phyloP scores from a whole-genome alignment of 2,329 filamentous ascomycete genomes.

The Thelonectria blattea region DNA sequence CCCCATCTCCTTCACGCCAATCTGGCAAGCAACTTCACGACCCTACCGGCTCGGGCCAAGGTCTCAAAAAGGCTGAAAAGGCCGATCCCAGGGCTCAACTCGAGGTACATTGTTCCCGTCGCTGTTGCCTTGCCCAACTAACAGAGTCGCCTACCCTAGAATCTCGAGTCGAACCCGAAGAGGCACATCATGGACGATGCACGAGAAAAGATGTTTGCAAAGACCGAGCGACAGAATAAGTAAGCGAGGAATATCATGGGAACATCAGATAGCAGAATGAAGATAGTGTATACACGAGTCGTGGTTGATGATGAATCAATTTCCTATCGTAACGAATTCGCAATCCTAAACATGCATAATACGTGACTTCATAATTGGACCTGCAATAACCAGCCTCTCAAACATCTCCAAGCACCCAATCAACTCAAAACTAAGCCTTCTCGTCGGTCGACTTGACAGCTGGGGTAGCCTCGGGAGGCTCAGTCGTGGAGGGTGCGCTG shows the following conservation, averaged over 20 bases:
- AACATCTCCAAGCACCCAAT: not conserved
- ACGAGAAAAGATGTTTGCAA: conserved; percentile 65
- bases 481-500: conserved; percentile 17
- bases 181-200: conserved; percentile 65
- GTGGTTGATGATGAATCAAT: conserved; percentile 22
- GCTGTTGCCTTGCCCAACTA: not conserved
- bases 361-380: conserved; percentile 31
- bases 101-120: conserved; percentile 46
- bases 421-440: conserved; percentile 22
- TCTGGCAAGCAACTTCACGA: conserved; percentile 67
- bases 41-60: conserved; percentile 62
- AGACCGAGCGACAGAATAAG: conserved; percentile 43
- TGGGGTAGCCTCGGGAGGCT: conserved; percentile 33
- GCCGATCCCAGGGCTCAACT: conserved; percentile 58
- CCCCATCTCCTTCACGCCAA: conserved; percentile 75
- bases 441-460: conserved; percentile 34
- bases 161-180: conserved; percentile 69
- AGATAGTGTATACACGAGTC: not conserved
- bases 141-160: conserved; percentile 41
- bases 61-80: conserved; percentile 56
- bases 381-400: not conserved
- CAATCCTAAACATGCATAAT: conserved; percentile 26
- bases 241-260: not conserved
- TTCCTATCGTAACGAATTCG: conserved; percentile 18
- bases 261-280: not conserved